Base-by-base conservation (phyloP, 2,329 filamentous ascomycete genomes). In the Fusarium sp. region DNA sequence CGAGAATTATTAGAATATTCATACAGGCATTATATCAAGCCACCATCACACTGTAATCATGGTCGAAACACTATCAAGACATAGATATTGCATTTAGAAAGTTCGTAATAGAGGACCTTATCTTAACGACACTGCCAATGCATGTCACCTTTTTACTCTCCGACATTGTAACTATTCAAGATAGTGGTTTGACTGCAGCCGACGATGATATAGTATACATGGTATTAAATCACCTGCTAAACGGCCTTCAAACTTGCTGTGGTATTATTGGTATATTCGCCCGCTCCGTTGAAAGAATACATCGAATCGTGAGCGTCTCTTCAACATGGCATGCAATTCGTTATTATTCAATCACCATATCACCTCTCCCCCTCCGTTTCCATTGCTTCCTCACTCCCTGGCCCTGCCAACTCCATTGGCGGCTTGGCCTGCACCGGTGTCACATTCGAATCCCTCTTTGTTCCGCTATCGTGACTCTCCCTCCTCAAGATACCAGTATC, bases 381-480 rank as follows among this genome's bases (percentile, higher is more conserved):
- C 28, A 56, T 59, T 32, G 74, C 71, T 19, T 65, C 61, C 11
- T 17, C 33, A 20, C 47, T 35, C 35, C 54, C 52, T 19, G 51
- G 57, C 58, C 48, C 70, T 65, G 11, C 66, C 58, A 72, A 49
- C 33, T 71, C 67, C 28, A 61, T 50, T 39, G 56, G 65, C 7
- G 69, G 56, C 26, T 72, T 74, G 62, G 83, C 80, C 45, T 82
- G 76, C 17, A 75, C 74, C 30, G 82, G 79, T 6, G 74, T 74
- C 17, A 72, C 68, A 41, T 76, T 71, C n/a, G 76, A 74, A 43
- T 83, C 82, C 56, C 71, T 76, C 51, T 80, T 82, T 62, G 78
- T 80, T 24, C 56, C 72, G 15, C 74, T 74, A 63, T 87, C 85
- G 51, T 85, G 82, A 61, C 85, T 87, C 7, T 81, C 83, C 26